These are phyloP conservation scores for Cystofilobasidium bisporidii DNA, from an alignment of 768 basidiomycete genomes.

Conservation along the genomic window DNA sequence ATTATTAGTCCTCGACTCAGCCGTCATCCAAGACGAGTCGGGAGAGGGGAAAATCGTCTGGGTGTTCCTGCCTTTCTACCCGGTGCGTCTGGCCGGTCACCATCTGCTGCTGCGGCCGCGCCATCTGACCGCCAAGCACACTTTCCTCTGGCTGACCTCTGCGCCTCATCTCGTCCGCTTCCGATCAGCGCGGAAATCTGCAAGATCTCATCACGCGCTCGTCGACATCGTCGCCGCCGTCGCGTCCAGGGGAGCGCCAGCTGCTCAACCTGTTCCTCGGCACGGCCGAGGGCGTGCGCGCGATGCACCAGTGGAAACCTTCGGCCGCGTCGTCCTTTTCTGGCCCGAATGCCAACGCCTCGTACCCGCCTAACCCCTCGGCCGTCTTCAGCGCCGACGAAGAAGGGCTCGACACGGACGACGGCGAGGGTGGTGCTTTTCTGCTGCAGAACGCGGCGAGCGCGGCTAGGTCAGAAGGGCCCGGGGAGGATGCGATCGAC, in stretches of 20 bases:
- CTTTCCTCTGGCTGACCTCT: too few species aligned
- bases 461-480: background rate
- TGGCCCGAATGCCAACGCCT: conserved; percentile 30
- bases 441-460: conserved; percentile 50
- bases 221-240: conserved; percentile 60
- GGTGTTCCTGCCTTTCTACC: conserved; percentile 87
- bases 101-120: background rate
- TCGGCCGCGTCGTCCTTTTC: conserved; percentile 38
- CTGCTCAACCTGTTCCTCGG: conserved; percentile 86
- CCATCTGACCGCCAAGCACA: conserved; percentile 8
- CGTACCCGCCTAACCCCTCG: conserved; percentile 33
- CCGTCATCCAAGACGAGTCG: conserved; percentile 84
- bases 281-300: conserved; percentile 83
- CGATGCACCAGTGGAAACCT: conserved; percentile 70
- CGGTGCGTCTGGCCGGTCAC: conserved; percentile 45
- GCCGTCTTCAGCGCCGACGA: conserved; percentile 24
- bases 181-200: conserved; percentile 70
- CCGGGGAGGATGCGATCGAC: conserved; percentile 1
- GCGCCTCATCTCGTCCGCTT: background rate
- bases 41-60: conserved; percentile 93
- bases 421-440: conserved; percentile 62
- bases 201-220: conserved; percentile 84
- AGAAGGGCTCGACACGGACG: conserved; percentile 42
- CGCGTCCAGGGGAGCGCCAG: conserved; percentile 74
- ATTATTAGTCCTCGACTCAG: conserved; percentile 61